Base-by-base conservation (phyloP, 805 yeast species). In the Saturnispora hagleri region DNA sequence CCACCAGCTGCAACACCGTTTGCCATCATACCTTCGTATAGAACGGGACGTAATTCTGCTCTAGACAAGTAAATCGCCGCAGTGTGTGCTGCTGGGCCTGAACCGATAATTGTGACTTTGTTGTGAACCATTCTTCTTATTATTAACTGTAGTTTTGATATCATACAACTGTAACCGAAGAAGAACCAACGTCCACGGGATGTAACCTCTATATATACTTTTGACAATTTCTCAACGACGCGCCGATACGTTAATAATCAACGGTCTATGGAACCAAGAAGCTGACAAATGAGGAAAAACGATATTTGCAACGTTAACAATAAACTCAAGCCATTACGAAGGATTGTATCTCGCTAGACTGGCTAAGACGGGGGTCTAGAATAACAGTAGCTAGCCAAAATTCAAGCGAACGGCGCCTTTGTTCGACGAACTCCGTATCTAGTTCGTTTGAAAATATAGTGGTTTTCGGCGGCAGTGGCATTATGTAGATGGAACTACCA, bases 1-100 rank as follows among this genome's bases (percentile, higher is more conserved):
- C 99, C 99, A 63, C 99, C 99, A 27, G 99, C 97, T 50, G 99
- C 99, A 61, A 91, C 79, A 61, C 99, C 99, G 71, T 93, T 93
- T 58, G 99, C 99, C 66, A 85, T 74, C 85, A 91, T 76, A 64
- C 99, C 99, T 73, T 93, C 99, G 72, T 89, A 93, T 61, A 93
- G 70, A 31, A 86, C 82, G 24, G 99, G 97, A 71, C 86, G 83
- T 66, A 89, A 81, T 76, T 93, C 99, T 43, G 99, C 99, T 71
- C 99, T 84, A 31, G 98, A 84, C 51, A 93, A 76, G 71, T 93
- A 93, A 69, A 93, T 88, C 58, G 99, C 99, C 48, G 99, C 99
- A 43, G 99, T 93, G 77, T 93, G 97, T 51, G 97, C 99, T 53
- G 99, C 99, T 52, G 99, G 99, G 62, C 99, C 99, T 51, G 97